Evolutionary conservation across 495 filamentous ascomycete genomes (phyloP), one percentile per base, ranked within the genome.

Genomic region (Emericellopsis terricola): DNA sequence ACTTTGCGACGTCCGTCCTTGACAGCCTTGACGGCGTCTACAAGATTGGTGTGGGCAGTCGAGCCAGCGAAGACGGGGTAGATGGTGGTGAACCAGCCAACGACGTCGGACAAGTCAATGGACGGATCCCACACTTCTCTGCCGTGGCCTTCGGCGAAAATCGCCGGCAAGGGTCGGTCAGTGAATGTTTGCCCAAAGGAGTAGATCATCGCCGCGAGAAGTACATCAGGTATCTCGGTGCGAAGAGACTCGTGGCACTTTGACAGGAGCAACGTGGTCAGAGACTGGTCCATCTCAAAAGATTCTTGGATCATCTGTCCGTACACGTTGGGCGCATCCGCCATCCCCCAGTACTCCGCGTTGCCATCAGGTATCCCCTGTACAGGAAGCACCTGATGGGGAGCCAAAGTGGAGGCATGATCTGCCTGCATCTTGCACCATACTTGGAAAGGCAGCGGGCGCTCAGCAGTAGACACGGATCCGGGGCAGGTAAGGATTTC

Each of bases 401-500:
- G n/a, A n/a, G n/a, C n/a, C n/a, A n/a, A n/a, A n/a, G n/a, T n/a
- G n/a, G n/a, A n/a, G n/a, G n/a, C n/a, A n/a, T n/a, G n/a, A n/a
- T n/a, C n/a, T n/a, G n/a, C 57, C 27, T 62, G 61, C 8, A 63
- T 43, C 1, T 45, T 51, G 4, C 48, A 26, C 23, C 23, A 26
- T 11, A 26, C 6, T 6, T 11, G 6, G 23, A 26, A 26, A 6
- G 23, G n/a, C n/a, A n/a, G n/a, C n/a, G n/a, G n/a, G n/a, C n/a
- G n/a, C n/a, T n/a, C n/a, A n/a, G n/a, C n/a, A n/a, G n/a, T n/a
- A n/a, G n/a, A n/a, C n/a, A n/a, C n/a, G n/a, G n/a, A n/a, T n/a
- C n/a, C n/a, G n/a, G n/a, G n/a, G n/a, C n/a, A n/a, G n/a, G n/a
- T 40, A 3, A 83, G 46, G 1, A 77, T 37, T 13, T 76, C 68